A percentile compares a stretch with the other conserved stretches of the same genome.
phyloP scores from a whole-genome alignment of 371 early-diverging fungal genomes.

The Mortierella sp. region DNA sequence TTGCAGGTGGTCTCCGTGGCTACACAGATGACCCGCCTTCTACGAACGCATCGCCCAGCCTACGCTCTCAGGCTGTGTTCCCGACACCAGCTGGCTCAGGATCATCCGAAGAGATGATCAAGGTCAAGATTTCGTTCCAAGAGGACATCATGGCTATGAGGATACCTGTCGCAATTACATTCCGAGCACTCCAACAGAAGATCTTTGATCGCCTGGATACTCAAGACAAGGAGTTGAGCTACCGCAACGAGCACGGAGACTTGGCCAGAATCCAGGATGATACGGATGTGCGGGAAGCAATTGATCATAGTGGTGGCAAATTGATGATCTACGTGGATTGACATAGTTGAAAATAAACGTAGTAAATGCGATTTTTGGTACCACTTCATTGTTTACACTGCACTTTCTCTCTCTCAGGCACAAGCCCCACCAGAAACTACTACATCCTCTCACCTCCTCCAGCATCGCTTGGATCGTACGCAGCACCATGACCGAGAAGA shows the following conservation, averaged over 20 bases:
- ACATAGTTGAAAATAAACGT: not conserved
- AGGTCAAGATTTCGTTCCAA: constrained; percentile 76
- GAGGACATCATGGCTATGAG: constrained; percentile 82
- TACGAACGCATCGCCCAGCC: constrained; percentile 25
- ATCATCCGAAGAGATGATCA: constrained; percentile 56
- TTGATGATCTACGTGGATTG: constrained; percentile 51
- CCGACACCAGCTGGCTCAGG: not conserved
- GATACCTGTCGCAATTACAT: constrained; percentile 67
- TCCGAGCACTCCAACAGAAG: constrained; percentile 64
- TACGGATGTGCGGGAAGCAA: constrained; percentile 38
- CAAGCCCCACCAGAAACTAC: not conserved
- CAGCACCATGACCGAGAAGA: constrained; percentile 12
- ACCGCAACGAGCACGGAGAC: constrained; percentile 42
- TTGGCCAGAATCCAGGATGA: constrained; percentile 31
- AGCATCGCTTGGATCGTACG: constrained; percentile 2
- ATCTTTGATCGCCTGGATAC: constrained; percentile 65
- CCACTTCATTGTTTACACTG: too few species aligned
- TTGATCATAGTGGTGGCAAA: constrained; percentile 48
- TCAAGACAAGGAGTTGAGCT: constrained; percentile 27
- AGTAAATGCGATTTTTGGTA: not conserved
- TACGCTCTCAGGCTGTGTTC: constrained; percentile 36
- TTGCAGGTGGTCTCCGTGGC: constrained; percentile 10
- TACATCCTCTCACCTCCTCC: not conserved
- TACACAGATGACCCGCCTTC: constrained; percentile 35
- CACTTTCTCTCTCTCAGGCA: not conserved